Percentiles rank a stretch among this genome's conserved stretches.
Evolutionary conservation across 257 asterid genomes (phyloP).

Genomic region (Thymus quinquecostatus): DNA sequence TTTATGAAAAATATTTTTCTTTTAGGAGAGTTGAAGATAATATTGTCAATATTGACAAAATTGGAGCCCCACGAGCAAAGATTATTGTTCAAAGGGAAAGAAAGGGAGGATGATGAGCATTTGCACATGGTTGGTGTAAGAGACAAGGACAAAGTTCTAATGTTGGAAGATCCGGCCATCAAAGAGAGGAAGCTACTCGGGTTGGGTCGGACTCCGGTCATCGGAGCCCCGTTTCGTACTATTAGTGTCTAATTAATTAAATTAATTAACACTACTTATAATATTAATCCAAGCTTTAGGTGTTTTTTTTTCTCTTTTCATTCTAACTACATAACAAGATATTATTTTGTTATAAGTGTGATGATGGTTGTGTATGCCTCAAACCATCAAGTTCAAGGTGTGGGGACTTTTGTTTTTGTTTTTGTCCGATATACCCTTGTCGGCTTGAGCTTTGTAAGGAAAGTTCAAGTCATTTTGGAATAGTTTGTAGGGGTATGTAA

Average conservation of each 20-base stretch:
- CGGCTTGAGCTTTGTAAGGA: constrained; percentile 36
- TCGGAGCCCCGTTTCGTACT: constrained; percentile 54
- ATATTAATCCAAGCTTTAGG: constrained; percentile 22
- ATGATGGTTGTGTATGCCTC: constrained; percentile 34
- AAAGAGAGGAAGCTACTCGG: constrained; percentile 61
- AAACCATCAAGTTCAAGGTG: constrained; percentile 34
- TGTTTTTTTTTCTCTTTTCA: background rate
- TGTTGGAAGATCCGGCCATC: constrained; percentile 80
- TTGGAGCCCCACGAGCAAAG: constrained; percentile 77
- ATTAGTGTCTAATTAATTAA: constrained; percentile 51
- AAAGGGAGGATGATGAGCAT: constrained; percentile 71
- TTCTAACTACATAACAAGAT: constrained; percentile 35
- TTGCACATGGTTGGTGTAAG: constrained; percentile 86
- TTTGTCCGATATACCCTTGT: constrained; percentile 38
- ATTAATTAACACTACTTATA: constrained; percentile 11
- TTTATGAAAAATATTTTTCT: background rate
- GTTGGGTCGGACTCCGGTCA: constrained; percentile 37
- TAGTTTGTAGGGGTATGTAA: constrained; percentile 35
- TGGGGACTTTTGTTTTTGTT: constrained; percentile 25
- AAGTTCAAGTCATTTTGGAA: constrained; percentile 44
- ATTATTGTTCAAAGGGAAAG: constrained; percentile 76
- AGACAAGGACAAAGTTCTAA: constrained; percentile 74
- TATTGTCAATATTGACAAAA: constrained; percentile 58
- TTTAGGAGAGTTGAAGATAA: constrained; percentile 67
- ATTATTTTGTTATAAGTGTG: constrained; percentile 6